A percentile compares a stretch with the other conserved stretches of the same genome.
phyloP scores from a whole-genome alignment of 192 early-diverging fungal species.

The Entrophospora sp. region DNA sequence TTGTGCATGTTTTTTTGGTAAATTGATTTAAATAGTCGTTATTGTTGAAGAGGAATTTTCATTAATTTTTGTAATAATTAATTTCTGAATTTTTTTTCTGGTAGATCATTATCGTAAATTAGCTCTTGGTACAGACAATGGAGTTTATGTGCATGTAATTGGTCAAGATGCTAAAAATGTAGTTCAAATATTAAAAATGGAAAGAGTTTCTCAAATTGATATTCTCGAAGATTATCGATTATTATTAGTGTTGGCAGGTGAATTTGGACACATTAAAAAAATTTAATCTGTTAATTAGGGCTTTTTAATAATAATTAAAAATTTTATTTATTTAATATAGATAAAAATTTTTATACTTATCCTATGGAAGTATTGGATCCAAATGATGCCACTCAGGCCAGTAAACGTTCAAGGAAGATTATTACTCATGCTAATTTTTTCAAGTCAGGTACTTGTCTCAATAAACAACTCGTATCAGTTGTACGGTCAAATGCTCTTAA shows the following conservation, averaged over 20 bases:
- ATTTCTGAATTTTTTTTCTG: slow-evolving; percentile 20
- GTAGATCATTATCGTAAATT: slow-evolving; percentile 56
- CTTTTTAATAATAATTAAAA: slow-evolving; percentile 65
- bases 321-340: slow-evolving; percentile 55
- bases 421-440: slow-evolving; percentile 50
- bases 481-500: slow-evolving; percentile 30
- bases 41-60: too few relatives aligned
- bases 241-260: slow-evolving; percentile 75
- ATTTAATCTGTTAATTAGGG: slow-evolving; percentile 52
- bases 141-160: slow-evolving; percentile 66
- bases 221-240: slow-evolving; percentile 73
- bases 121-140: slow-evolving; percentile 77
- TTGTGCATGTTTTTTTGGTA: slow-evolving; percentile 43
- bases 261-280: slow-evolving; percentile 45
- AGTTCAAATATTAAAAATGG: slow-evolving; percentile 51
- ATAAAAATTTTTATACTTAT: slow-evolving; percentile 64
- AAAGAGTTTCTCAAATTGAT: slow-evolving; percentile 81
- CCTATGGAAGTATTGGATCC: slow-evolving; percentile 74
- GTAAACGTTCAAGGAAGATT: slow-evolving; percentile 33
- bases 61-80: background rate
- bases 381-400: slow-evolving; percentile 40
- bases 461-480: slow-evolving; percentile 27
- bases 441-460: slow-evolving; percentile 32
- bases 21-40: slow-evolving; percentile 18
- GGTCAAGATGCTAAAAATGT: slow-evolving; percentile 41